These are phyloP conservation scores for Ambrosiella beaveri DNA, from an alignment of 2,329 filamentous ascomycete genomes.

Conservation along the genomic window DNA sequence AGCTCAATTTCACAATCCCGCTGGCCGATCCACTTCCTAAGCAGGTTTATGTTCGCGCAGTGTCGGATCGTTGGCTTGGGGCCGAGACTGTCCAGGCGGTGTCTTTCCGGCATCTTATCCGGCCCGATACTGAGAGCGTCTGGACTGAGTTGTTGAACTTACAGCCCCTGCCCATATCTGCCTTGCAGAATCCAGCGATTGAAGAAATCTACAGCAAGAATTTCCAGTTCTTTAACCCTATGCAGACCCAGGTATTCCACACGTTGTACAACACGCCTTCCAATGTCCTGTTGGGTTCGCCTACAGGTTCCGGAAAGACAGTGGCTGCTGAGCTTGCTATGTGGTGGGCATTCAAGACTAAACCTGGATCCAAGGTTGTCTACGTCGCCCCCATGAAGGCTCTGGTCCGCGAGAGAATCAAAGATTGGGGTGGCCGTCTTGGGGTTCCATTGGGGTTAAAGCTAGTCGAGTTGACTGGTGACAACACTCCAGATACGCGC, in stretches of 20 bases:
- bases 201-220: slow-evolving; percentile 78
- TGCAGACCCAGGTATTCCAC: slow-evolving; percentile 98
- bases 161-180: slow-evolving; percentile 73
- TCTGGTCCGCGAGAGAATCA: slow-evolving; percentile 84
- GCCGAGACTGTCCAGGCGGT: slow-evolving; percentile 90
- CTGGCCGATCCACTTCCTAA: slow-evolving; percentile 81
- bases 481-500: slow-evolving; percentile 92
- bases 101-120: slow-evolving; percentile 93
- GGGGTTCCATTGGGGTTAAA: slow-evolving; percentile 71
- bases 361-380: slow-evolving; percentile 88
- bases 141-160: slow-evolving; percentile 89
- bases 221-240: slow-evolving; percentile 96
- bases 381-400: slow-evolving; percentile 99
- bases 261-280: slow-evolving; percentile 81
- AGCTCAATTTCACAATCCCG: slow-evolving; percentile 94
- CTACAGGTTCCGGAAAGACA: slow-evolving; percentile 94
- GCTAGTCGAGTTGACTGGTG: slow-evolving; percentile 84
- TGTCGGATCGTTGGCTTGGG: slow-evolving; percentile 91
- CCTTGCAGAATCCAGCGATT: slow-evolving; percentile 68
- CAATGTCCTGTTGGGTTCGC: slow-evolving; percentile 87
- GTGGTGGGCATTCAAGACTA: slow-evolving; percentile 98
- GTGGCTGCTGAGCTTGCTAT: slow-evolving; percentile 91
- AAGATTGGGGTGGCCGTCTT: slow-evolving; percentile 79
- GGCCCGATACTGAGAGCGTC: slow-evolving; percentile 90
- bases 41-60: slow-evolving; percentile 87